A percentile compares a stretch with the other conserved stretches of the same genome.
phyloP scores from a whole-genome alignment of 495 filamentous ascomycete genomes.

The Emericellopsis terricola region DNA sequence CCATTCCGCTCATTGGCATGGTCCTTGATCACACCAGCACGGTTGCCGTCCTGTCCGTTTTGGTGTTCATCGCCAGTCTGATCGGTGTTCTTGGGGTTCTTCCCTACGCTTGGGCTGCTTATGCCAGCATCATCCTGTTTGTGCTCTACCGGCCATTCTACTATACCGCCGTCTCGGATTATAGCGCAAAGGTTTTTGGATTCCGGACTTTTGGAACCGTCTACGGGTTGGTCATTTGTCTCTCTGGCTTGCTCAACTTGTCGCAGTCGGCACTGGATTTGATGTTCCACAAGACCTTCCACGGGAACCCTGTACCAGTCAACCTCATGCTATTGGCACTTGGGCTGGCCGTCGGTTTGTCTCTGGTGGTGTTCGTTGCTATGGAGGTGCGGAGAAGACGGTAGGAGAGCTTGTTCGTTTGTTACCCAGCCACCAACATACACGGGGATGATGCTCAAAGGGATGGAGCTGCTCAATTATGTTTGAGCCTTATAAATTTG shows the following conservation, averaged over 20 bases:
- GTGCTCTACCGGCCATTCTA: constrained; percentile 59
- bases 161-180: constrained; percentile 69
- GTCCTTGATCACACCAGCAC: constrained; percentile 68
- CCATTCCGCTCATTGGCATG: constrained; percentile 75
- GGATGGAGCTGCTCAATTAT: too few relatives aligned
- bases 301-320: constrained; percentile 57
- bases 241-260: constrained; percentile 78
- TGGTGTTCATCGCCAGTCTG: constrained; percentile 52
- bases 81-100: constrained; percentile 73
- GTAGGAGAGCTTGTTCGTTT: too few relatives aligned
- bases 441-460: too few relatives aligned
- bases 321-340: constrained; percentile 48
- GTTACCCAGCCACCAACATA: too few relatives aligned
- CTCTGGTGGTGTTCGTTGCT: constrained; percentile 41
- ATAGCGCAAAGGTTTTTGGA: constrained; percentile 85
- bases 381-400: constrained; percentile 8
- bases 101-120: constrained; percentile 47
- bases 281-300: constrained; percentile 54
- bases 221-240: constrained; percentile 85
- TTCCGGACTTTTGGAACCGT: constrained; percentile 91
- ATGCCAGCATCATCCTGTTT: constrained; percentile 66
- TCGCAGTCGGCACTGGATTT: constrained; percentile 68
- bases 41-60: constrained; percentile 47
- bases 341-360: constrained; percentile 39
- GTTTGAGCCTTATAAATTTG: too few relatives aligned